These are phyloP conservation scores for Collybia nuda DNA, from an alignment of 768 basidiomycete species.

Conservation along the genomic window DNA sequence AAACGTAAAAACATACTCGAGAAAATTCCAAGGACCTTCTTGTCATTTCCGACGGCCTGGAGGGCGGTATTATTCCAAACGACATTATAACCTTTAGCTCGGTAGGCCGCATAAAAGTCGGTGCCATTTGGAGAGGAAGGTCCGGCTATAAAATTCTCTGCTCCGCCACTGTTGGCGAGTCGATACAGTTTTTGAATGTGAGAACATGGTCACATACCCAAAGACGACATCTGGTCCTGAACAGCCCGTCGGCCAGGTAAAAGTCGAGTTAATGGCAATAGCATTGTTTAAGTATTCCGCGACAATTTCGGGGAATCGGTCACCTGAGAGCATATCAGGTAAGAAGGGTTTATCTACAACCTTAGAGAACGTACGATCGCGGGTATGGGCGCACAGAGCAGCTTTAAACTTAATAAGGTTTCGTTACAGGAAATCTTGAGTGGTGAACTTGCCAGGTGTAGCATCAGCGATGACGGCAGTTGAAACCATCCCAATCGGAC, in stretches of 20 bases:
- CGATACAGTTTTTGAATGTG: not conserved
- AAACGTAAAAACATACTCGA: slow-evolving; percentile 24
- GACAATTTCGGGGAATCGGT: slow-evolving; percentile 31
- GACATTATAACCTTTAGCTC: slow-evolving; percentile 39
- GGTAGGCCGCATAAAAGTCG: slow-evolving; percentile 42
- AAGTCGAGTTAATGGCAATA: slow-evolving; percentile 26
- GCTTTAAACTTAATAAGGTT: slow-evolving; percentile 17
- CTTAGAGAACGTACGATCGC: slow-evolving; percentile 26
- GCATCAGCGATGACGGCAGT: slow-evolving; percentile 46
- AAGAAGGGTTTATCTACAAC: not conserved
- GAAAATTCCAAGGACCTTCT: slow-evolving; percentile 45
- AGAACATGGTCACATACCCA: slow-evolving; percentile 24
- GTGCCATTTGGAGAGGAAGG: slow-evolving; percentile 34
- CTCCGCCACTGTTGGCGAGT: slow-evolving; percentile 33
- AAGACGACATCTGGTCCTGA: slow-evolving; percentile 42
- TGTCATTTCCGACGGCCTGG: slow-evolving; percentile 24
- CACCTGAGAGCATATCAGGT: slow-evolving; percentile 14
- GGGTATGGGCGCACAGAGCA: slow-evolving; percentile 41
- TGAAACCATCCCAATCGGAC: slow-evolving; percentile 43
- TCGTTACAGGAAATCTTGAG: not conserved
- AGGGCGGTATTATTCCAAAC: slow-evolving; percentile 35
- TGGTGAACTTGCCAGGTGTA: slow-evolving; percentile 31
- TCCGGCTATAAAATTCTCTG: slow-evolving; percentile 42
- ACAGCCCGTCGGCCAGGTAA: slow-evolving; percentile 42
- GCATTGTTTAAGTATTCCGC: slow-evolving; percentile 35